phyloP scores from a whole-genome alignment of 805 yeast genomes.

The Hanseniaspora thailandica region DNA sequence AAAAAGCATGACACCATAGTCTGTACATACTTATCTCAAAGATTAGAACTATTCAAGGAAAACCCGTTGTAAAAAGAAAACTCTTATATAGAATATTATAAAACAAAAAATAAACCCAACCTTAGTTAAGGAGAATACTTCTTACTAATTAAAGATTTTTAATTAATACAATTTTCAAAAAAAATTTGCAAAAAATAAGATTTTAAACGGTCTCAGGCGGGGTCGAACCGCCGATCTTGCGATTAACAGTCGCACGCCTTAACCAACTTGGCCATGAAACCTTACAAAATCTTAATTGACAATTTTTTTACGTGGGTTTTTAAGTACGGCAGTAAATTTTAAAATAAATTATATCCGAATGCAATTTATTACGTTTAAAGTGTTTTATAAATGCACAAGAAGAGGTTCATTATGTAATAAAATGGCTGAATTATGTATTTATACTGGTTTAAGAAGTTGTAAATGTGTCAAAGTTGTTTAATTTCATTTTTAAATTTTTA shows the following conservation, averaged over 20 bases:
- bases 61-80: neutral
- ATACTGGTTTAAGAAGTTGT: too few species aligned
- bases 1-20: neutral
- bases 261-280: conserved; percentile 50
- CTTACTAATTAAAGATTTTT: too few species aligned
- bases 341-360: too few species aligned
- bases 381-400: too few species aligned
- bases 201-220: conserved; percentile 42
- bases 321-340: too few species aligned
- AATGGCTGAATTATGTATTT: too few species aligned
- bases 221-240: conserved; percentile 53
- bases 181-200: neutral
- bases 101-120: neutral
- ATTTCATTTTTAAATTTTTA: too few species aligned
- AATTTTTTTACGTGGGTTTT: neutral
- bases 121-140: too few species aligned
- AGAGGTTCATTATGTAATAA: too few species aligned
- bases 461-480: too few species aligned
- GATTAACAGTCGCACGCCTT: conserved; percentile 55
- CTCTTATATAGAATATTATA: neutral
- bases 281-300: conserved; percentile 17
- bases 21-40: neutral
- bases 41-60: neutral
- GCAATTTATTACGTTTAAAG: too few species aligned
- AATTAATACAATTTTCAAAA: neutral